Evolutionary conservation across 169 alveolate species (phyloP).

Genomic region (Plasmodium gonderi): DNA sequence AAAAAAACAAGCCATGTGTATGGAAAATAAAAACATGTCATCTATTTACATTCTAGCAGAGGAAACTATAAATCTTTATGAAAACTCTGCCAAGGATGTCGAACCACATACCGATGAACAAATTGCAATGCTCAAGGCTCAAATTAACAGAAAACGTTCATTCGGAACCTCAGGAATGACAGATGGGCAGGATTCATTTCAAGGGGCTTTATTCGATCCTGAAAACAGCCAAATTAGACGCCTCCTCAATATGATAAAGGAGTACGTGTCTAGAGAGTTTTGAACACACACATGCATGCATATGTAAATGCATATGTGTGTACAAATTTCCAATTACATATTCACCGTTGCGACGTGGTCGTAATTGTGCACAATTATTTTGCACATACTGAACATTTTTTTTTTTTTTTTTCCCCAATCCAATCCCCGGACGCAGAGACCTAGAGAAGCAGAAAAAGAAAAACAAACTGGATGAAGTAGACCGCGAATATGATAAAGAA

Average conservation of each 20-base stretch:
- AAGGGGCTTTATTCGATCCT: slow-evolving; percentile 22
- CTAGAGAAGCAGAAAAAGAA: slow-evolving; percentile 69
- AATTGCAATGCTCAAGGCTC: neutral
- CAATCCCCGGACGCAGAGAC: slow-evolving; percentile 36
- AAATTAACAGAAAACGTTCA: slow-evolving; percentile 11
- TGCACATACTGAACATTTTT: neutral
- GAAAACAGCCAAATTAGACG: slow-evolving; percentile 67
- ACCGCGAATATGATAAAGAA: slow-evolving; percentile 67
- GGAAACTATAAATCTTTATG: slow-evolving; percentile 69
- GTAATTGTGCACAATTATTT: too few relatives aligned
- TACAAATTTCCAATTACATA: too few relatives aligned
- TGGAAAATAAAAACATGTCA: slow-evolving; percentile 16
- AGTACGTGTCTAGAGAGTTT: slow-evolving; percentile 4
- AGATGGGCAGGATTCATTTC: slow-evolving; percentile 9
- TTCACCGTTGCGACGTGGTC: too few relatives aligned
- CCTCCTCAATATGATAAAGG: slow-evolving; percentile 55
- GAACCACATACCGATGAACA: slow-evolving; percentile 46
- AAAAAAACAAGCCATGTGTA: slow-evolving; percentile 12
- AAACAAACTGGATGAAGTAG: slow-evolving; percentile 70
- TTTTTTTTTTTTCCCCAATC: neutral
- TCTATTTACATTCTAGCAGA: slow-evolving; percentile 53
- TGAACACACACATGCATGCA: neutral
- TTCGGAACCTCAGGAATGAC: neutral
- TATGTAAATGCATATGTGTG: neutral
- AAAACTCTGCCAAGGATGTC: slow-evolving; percentile 72